Percentiles rank a stretch among this genome's conserved stretches.
These are phyloP conservation scores for Fusarium sp. DNA, from an alignment of 2,329 filamentous ascomycete species.

Conservation along the genomic window DNA sequence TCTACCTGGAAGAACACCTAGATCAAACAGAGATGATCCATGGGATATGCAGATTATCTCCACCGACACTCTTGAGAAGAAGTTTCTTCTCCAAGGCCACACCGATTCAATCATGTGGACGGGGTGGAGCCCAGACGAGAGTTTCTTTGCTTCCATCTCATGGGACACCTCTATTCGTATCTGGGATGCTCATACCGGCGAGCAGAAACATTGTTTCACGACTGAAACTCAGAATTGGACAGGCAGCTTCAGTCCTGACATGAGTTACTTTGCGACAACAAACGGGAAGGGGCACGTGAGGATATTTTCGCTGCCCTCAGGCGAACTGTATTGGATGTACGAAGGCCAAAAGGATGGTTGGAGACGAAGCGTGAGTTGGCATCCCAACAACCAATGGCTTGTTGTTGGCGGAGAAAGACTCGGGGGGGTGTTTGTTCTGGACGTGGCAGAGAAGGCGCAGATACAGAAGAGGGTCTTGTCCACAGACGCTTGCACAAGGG, in stretches of 20 bases:
- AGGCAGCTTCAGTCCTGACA: slow-evolving; percentile 20
- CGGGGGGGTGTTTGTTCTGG: slow-evolving; percentile 19
- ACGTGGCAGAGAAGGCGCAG: not conserved
- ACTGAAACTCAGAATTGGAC: slow-evolving; percentile 21
- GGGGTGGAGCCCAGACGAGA: slow-evolving; percentile 28
- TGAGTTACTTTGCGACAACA: slow-evolving; percentile 1
- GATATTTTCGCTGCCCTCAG: not conserved
- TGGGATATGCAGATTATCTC: slow-evolving; percentile 20
- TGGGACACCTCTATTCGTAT: slow-evolving; percentile 24
- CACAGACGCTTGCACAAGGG: not conserved
- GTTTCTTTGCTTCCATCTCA: slow-evolving; percentile 22
- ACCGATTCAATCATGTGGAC: slow-evolving; percentile 23
- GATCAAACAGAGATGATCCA: not conserved
- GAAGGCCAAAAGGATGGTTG: not conserved
- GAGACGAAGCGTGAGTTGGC: slow-evolving; percentile 25
- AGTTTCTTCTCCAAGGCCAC: not conserved
- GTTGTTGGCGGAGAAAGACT: slow-evolving; percentile 12
- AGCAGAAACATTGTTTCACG: slow-evolving; percentile 9
- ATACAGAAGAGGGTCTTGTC: slow-evolving; percentile 15
- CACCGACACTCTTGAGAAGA: not conserved
- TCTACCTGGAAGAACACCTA: slow-evolving; percentile 1
- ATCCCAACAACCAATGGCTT: slow-evolving; percentile 16
- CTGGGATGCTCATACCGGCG: slow-evolving; percentile 13
- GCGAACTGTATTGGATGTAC: slow-evolving; percentile 1
- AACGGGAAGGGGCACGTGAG: slow-evolving; percentile 16